Evolutionary conservation across 129 eudicot species (phyloP).

Genomic region (Chrysanthemum makinoi): DNA sequence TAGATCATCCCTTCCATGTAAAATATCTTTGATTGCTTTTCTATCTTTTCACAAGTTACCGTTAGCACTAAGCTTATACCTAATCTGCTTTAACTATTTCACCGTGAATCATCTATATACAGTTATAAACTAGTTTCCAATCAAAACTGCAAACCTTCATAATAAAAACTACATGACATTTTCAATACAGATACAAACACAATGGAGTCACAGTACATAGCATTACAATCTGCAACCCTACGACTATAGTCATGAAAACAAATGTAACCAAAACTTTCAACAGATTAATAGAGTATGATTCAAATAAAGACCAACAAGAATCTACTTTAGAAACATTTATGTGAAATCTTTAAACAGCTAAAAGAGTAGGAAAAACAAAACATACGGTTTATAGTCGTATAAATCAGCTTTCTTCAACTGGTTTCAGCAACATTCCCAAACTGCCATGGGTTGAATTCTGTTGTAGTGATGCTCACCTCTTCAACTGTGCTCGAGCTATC

Average conservation of each 20-base stretch:
- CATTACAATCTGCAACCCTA: slow-evolving; percentile 9
- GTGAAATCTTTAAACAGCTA: slow-evolving; percentile 18
- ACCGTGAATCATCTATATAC: too few species aligned
- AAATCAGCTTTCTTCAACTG: slow-evolving; percentile 16
- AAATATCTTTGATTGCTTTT: too few species aligned
- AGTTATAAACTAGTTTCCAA: too few species aligned
- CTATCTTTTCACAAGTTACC: too few species aligned
- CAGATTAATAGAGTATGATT: slow-evolving; percentile 10
- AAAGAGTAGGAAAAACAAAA: background rate
- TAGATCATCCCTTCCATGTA: too few species aligned
- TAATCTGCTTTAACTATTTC: too few species aligned
- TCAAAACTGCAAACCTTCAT: too few species aligned
- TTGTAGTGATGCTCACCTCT: slow-evolving; percentile 37
- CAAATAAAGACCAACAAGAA: slow-evolving; percentile 15
- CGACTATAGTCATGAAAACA: slow-evolving; percentile 8
- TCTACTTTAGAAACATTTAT: slow-evolving; percentile 19
- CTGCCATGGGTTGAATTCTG: slow-evolving; percentile 89
- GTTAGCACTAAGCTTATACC: too few species aligned
- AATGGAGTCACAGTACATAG: background rate
- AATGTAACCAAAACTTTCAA: slow-evolving; percentile 17
- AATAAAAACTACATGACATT: background rate
- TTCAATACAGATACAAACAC: background rate
- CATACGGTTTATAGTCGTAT: background rate
- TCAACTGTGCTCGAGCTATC: slow-evolving; percentile 50
- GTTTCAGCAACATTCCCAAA: slow-evolving; percentile 47